Conservation (phyloP, 192 early-diverging fungal genomes). For the Phlyctochytrium arcticum region DNA sequence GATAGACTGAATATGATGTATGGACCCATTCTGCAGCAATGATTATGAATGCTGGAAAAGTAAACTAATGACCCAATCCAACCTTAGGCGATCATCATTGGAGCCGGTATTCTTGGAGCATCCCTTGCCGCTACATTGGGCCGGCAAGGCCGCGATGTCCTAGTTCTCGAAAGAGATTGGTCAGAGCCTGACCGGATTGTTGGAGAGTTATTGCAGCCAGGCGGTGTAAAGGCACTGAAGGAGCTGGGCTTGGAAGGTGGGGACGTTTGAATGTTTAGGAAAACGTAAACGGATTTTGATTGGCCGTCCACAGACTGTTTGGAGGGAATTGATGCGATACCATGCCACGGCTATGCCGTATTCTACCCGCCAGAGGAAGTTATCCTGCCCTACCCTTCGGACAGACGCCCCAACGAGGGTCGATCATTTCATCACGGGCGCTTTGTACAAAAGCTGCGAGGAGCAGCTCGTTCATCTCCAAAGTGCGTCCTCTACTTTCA, state of each 20-base stretch:
- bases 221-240: slow-evolving; percentile 79
- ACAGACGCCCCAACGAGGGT: slow-evolving; percentile 55
- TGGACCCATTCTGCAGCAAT: too few species aligned
- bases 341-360: slow-evolving; percentile 83
- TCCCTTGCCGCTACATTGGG: slow-evolving; percentile 80
- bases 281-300: too few species aligned
- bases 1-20: too few species aligned
- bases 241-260: slow-evolving; percentile 68
- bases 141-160: slow-evolving; percentile 62
- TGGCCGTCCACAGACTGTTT: slow-evolving; percentile 58
- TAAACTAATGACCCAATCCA: too few species aligned
- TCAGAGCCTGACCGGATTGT: slow-evolving; percentile 95
- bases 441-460: slow-evolving; percentile 81
- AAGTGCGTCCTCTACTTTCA: slow-evolving; percentile 1
- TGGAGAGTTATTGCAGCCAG: slow-evolving; percentile 94
- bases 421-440: slow-evolving; percentile 91
- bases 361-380: slow-evolving; percentile 59
- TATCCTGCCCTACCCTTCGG: slow-evolving; percentile 68
- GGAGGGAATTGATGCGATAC: slow-evolving; percentile 80
- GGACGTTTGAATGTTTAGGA: slow-evolving; percentile 2
- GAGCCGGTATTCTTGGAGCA: slow-evolving; percentile 90
- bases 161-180: slow-evolving; percentile 82
- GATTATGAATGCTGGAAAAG: too few species aligned
- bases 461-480: slow-evolving; percentile 45
- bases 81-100: slow-evolving; percentile 75